A percentile compares a stretch with the other conserved stretches of the same genome.
phyloP scores from a whole-genome alignment of 176 grass and related monocot species.

The Bromus sterilis region DNA sequence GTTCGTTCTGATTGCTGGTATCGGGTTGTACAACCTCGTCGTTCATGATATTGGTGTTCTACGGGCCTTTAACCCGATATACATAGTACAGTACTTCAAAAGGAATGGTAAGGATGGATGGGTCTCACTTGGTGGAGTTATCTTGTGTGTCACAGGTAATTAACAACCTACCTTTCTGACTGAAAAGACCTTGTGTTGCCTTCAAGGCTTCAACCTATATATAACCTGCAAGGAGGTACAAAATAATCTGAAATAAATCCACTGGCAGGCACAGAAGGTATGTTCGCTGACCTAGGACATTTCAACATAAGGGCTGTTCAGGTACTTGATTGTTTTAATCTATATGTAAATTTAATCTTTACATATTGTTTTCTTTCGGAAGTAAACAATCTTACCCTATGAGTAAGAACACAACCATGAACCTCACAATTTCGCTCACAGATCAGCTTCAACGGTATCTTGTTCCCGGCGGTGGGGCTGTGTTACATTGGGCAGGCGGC shows the following conservation, averaged over 20 bases:
- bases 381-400: neutral
- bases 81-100: slow-evolving; percentile 57
- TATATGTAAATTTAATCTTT: no score
- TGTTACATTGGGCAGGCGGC: slow-evolving; percentile 69
- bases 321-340: slow-evolving; percentile 22
- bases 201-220: no score
- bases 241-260: neutral
- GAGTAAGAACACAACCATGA: neutral
- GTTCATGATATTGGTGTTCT: slow-evolving; percentile 40
- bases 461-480: slow-evolving; percentile 49
- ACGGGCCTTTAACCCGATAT: slow-evolving; percentile 53
- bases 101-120: slow-evolving; percentile 47
- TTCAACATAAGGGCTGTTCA: slow-evolving; percentile 38
- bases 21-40: slow-evolving; percentile 52
- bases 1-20: slow-evolving; percentile 45
- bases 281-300: slow-evolving; percentile 52
- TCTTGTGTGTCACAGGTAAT: slow-evolving; percentile 66
- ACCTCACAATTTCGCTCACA: no score
- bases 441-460: slow-evolving; percentile 57
- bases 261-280: slow-evolving; percentile 51
- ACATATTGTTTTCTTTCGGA: neutral
- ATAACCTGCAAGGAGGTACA: neutral
- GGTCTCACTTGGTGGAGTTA: slow-evolving; percentile 63
- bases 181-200: neutral
- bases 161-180: neutral